These are phyloP conservation scores for Aureobasidium subglaciale DNA, from an alignment of 2,329 filamentous ascomycete species.

Conservation along the genomic window DNA sequence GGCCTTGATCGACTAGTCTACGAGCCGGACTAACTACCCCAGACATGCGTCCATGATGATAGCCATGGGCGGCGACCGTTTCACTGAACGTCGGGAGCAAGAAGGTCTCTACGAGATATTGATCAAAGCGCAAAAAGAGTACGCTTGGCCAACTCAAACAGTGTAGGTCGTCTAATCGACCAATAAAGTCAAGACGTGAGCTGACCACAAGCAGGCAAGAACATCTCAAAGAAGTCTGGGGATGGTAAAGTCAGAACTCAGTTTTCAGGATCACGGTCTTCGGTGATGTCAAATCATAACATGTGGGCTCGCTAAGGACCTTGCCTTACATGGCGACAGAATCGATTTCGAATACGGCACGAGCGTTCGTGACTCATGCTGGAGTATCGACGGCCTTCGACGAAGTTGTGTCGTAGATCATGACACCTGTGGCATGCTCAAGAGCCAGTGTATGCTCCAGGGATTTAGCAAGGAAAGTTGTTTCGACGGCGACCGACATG, in stretches of 20 bases:
- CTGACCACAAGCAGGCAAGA: not conserved
- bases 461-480: too few species aligned
- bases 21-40: not conserved
- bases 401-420: too few species aligned
- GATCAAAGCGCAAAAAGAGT: slow-evolving; percentile 40
- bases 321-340: too few species aligned
- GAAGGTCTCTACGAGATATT: slow-evolving; percentile 44
- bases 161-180: not conserved
- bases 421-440: too few species aligned
- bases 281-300: too few species aligned
- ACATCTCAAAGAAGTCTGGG: not conserved
- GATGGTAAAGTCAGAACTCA: not conserved
- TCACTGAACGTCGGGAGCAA: slow-evolving; percentile 41
- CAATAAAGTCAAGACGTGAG: not conserved
- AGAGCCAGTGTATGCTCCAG: too few species aligned
- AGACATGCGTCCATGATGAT: slow-evolving; percentile 28
- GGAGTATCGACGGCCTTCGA: too few species aligned
- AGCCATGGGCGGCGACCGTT: slow-evolving; percentile 41
- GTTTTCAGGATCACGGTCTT: too few species aligned
- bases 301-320: too few species aligned
- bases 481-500: too few species aligned
- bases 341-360: too few species aligned
- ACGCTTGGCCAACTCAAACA: slow-evolving; percentile 45
- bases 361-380: too few species aligned
- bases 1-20: not conserved